Base-by-base conservation (phyloP, 2,329 filamentous ascomycete species). In the Diaporthe capsici region DNA sequence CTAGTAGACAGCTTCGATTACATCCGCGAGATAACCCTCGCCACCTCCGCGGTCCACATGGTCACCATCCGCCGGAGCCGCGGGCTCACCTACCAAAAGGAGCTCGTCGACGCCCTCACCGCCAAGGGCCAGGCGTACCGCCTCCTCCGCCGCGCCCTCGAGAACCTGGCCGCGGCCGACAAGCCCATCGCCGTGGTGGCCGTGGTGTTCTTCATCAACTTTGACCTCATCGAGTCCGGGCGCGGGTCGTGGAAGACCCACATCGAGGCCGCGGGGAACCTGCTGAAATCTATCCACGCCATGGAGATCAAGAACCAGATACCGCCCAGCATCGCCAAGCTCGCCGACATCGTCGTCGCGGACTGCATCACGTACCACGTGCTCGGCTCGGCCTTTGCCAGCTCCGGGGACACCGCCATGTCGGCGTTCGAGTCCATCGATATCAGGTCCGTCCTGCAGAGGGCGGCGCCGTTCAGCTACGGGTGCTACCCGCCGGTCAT, bases 321-420 rank as follows among this genome's bases (percentile, higher is more conserved):
- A 31, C 44, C 74, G 7, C 57, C 61, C 3, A 71, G 82, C 6
- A 82, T 86, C 60, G 82, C 83, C 63, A 80, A 83, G 0, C 76
- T 88, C 65, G 80, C 86, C 49, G 85, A 88, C 76, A 86, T 86
- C 76, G 83, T 89, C 75, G 81, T 88, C 31, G 87, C 87, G 0
- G 87, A 89, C 39, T 88, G 85, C 78, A 86, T 88, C 72, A 86
- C 87, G 79, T 88, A 88, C 77, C 86, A 86, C 61, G 86, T 88
- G 60, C 79, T 88, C 28, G 86, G 84, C 2, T 87, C 87, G 1
- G 85, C 86, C 8, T 87, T 88, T 76, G 84, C 82, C 5, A 78
- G 81, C 10, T 81, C 78, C 1, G 75, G 47, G 13, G 58, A 72
- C 15, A 58, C 44, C 2, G 31, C 80, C 68, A 31, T 81, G 80